phyloP scores from a whole-genome alignment of 2,329 filamentous ascomycete species.

The Fusarium coffeatum region DNA sequence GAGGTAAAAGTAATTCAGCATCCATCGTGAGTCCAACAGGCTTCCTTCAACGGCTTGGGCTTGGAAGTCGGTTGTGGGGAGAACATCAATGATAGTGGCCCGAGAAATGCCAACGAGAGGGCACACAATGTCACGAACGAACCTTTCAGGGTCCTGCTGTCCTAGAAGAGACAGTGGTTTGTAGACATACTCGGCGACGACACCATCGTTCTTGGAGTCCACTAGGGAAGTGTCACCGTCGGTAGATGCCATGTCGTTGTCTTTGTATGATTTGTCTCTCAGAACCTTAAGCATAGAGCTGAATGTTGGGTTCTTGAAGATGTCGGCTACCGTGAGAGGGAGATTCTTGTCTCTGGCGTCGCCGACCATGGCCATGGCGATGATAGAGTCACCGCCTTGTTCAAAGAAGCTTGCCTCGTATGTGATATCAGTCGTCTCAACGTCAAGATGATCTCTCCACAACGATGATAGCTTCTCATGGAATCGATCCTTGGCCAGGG shows the following conservation, averaged over 20 bases:
- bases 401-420: slow-evolving; percentile 35
- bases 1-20: slow-evolving; percentile 31
- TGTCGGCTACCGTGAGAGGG: slow-evolving; percentile 35
- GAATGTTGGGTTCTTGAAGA: slow-evolving; percentile 36
- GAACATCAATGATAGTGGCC: slow-evolving; percentile 39
- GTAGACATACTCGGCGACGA: neutral
- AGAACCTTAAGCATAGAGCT: slow-evolving; percentile 26
- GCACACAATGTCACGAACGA: slow-evolving; percentile 31
- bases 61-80: slow-evolving; percentile 41
- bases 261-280: slow-evolving; percentile 14
- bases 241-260: slow-evolving; percentile 16
- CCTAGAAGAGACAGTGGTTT: slow-evolving; percentile 20
- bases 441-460: slow-evolving; percentile 27
- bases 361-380: slow-evolving; percentile 41
- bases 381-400: slow-evolving; percentile 35
- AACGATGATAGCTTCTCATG: slow-evolving; percentile 23
- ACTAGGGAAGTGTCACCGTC: neutral
- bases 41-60: slow-evolving; percentile 26
- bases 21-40: slow-evolving; percentile 39
- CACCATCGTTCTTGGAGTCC: slow-evolving; percentile 2
- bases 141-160: slow-evolving; percentile 5
- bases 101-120: slow-evolving; percentile 34
- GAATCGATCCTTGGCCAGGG: slow-evolving; percentile 11
- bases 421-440: slow-evolving; percentile 4
- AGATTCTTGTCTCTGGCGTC: slow-evolving; percentile 27